Conservation (phyloP, 2,329 filamentous ascomycete genomes). For the Decorospora gaudefroyi region DNA sequence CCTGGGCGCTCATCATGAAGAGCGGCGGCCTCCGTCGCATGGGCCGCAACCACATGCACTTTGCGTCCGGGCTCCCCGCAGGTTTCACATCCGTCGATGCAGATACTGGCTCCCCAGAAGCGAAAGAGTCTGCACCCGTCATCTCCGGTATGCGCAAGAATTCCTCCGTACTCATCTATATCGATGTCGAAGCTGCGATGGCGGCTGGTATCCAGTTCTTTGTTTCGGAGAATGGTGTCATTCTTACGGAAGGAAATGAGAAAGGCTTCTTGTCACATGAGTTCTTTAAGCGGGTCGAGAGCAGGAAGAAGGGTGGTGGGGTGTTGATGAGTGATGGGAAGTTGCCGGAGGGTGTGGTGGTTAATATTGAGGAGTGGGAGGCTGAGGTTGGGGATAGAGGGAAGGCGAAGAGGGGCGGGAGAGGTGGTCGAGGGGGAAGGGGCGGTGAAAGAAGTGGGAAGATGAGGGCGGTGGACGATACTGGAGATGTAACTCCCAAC, state of each 20-base stretch:
- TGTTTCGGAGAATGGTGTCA: slow-evolving; percentile 58
- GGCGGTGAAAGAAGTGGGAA: slow-evolving; percentile 28
- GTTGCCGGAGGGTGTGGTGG: slow-evolving; percentile 51
- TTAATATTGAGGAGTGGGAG: slow-evolving; percentile 46
- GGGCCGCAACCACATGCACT: slow-evolving; percentile 88
- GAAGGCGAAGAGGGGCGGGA: slow-evolving; percentile 29
- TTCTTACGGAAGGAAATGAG: slow-evolving; percentile 55
- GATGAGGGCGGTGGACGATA: slow-evolving; percentile 30
- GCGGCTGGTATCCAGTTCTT: slow-evolving; percentile 69
- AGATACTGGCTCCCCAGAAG: slow-evolving; percentile 26
- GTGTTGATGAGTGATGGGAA: slow-evolving; percentile 73
- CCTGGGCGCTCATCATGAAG: slow-evolving; percentile 75
- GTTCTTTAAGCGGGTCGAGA: slow-evolving; percentile 74
- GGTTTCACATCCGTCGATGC: slow-evolving; percentile 43
- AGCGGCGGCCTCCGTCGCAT: slow-evolving; percentile 79
- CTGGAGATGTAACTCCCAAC: slow-evolving; percentile 27
- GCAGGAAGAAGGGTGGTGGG: slow-evolving; percentile 62
- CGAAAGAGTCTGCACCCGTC: slow-evolving; percentile 53
- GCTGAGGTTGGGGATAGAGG: slow-evolving; percentile 31
- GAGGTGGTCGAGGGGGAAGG: slow-evolving; percentile 31
- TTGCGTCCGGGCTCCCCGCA: slow-evolving; percentile 71
- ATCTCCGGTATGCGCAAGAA: slow-evolving; percentile 78
- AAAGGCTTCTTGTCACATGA: slow-evolving; percentile 45
- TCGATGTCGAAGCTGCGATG: slow-evolving; percentile 72
- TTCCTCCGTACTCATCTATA: slow-evolving; percentile 68